Evolutionary conservation across 2,329 filamentous ascomycete species (phyloP).

Genomic region (Penicillium oxalicum): DNA sequence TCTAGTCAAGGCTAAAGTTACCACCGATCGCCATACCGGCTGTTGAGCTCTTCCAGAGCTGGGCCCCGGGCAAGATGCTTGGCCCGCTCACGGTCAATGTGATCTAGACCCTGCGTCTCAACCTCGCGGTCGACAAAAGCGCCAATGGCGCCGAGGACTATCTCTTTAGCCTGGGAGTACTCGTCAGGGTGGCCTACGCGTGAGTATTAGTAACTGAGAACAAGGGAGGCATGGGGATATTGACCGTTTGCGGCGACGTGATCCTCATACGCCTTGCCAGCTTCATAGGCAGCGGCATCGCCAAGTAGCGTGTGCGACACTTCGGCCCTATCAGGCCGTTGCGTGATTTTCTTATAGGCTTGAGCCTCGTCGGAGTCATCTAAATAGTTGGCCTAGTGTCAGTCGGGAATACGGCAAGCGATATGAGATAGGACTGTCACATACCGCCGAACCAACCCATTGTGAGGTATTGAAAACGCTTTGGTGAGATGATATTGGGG

Average conservation of each 20-base stretch:
- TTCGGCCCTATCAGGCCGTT: conserved; percentile 50
- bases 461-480: conserved; percentile 8
- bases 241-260: conserved; percentile 62
- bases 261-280: conserved; percentile 74
- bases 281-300: conserved; percentile 70
- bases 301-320: conserved; percentile 69
- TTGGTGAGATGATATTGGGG: too few species aligned
- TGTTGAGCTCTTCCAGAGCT: too few species aligned
- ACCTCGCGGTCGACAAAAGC: conserved; percentile 71
- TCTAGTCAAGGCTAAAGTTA: too few species aligned
- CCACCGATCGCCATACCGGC: too few species aligned
- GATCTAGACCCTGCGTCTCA: conserved; percentile 61
- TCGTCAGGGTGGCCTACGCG: conserved; percentile 58
- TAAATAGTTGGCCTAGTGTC: conserved; percentile 9
- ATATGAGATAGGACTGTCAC: neutral
- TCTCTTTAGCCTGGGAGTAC: conserved; percentile 70
- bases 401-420: conserved; percentile 11
- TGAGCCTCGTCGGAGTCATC: conserved; percentile 46
- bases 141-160: conserved; percentile 67
- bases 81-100: conserved; percentile 53
- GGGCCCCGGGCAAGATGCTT: conserved; percentile 52
- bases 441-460: conserved; percentile 23
- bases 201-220: neutral
- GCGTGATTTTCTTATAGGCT: conserved; percentile 31
- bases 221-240: neutral